Evolutionary conservation across 2,329 filamentous ascomycete species (phyloP).

Genomic region (Colletotrichum coccodes): DNA sequence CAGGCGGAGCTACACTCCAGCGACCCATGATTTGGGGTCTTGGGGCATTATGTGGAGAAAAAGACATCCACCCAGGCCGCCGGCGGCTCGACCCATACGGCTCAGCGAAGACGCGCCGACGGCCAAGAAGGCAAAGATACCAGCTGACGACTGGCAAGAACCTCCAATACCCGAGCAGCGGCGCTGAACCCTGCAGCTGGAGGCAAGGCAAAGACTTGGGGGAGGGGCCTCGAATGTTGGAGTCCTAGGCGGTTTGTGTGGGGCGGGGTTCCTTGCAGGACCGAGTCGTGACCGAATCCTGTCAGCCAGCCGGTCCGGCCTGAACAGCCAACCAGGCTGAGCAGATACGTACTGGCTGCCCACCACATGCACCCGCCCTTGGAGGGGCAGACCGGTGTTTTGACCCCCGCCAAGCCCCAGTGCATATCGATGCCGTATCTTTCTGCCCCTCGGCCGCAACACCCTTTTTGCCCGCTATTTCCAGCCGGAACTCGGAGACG

Average conservation of each 20-base stretch:
- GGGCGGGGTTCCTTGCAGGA: conserved; percentile 26
- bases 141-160: not conserved
- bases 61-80: conserved; percentile 2
- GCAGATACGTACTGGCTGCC: conserved; percentile 20
- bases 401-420: conserved; percentile 29
- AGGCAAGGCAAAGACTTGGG: conserved; percentile 4
- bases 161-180: conserved; percentile 19
- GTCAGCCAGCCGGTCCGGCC: conserved; percentile 11
- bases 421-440: conserved; percentile 19
- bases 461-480: conserved; percentile 8
- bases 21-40: not conserved
- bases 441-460: conserved; percentile 6
- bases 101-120: not conserved
- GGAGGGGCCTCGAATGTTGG: not conserved
- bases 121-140: not conserved
- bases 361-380: conserved; percentile 11
- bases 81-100: conserved; percentile 6
- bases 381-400: conserved; percentile 28
- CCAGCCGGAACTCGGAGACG: conserved; percentile 13
- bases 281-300: conserved; percentile 20
- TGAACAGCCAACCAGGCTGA: not conserved
- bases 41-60: conserved; percentile 1
- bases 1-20: conserved; percentile 19
- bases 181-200: conserved; percentile 26
- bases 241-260: not conserved